Conservation (phyloP, 352 stramenopile genomes). For the Globisporangium lucens region DNA sequence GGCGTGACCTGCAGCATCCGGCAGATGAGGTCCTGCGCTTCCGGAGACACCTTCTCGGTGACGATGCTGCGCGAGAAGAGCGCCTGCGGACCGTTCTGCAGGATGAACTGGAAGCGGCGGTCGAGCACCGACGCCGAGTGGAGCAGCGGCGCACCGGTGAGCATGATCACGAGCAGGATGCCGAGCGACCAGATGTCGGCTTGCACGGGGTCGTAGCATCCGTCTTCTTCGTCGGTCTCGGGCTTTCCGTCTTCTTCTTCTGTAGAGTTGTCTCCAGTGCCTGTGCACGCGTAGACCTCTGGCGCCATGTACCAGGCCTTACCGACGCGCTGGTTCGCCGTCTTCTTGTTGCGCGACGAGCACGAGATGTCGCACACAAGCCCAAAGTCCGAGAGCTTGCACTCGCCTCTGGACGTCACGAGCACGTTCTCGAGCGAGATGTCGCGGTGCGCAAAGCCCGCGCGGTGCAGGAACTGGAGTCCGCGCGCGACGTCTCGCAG, state of each 20-base stretch:
- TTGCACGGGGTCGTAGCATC: conserved; percentile 39
- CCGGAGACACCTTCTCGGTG: conserved; percentile 13
- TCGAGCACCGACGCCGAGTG: conserved; percentile 27
- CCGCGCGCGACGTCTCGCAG: conserved; percentile 35
- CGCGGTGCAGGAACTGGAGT: conserved; percentile 33
- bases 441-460: conserved; percentile 55
- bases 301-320: conserved; percentile 73
- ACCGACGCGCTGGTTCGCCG: conserved; percentile 34
- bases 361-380: conserved; percentile 24
- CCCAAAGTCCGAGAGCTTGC: conserved; percentile 57
- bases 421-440: conserved; percentile 67
- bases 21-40: conserved; percentile 38
- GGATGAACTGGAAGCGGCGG: conserved; percentile 35
- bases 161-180: conserved; percentile 62
- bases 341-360: conserved; percentile 17
- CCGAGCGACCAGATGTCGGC: conserved; percentile 67
- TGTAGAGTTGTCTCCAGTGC: conserved; percentile 6
- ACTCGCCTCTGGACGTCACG: conserved; percentile 27
- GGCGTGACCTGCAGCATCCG: conserved; percentile 50
- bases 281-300: conserved; percentile 44
- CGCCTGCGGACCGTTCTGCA: conserved; percentile 13
- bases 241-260: not conserved
- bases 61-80: conserved; percentile 15
- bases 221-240: conserved; percentile 25
- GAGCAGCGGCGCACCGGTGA: conserved; percentile 46